phyloP scores from a whole-genome alignment of 2,329 filamentous ascomycete genomes.

The Zarea fungicola region DNA sequence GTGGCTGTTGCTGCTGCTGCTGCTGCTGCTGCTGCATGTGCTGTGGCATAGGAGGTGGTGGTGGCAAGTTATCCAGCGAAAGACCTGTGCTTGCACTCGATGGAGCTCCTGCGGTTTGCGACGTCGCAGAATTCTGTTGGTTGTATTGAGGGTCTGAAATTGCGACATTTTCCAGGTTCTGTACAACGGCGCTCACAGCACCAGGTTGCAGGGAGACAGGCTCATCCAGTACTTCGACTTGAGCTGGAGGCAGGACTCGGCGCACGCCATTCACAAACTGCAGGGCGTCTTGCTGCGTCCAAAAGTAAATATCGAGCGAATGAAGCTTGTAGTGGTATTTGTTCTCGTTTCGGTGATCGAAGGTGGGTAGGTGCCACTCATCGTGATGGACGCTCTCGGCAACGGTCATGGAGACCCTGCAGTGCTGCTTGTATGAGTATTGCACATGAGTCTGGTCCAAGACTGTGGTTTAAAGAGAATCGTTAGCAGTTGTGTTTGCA shows the following conservation, averaged over 20 bases:
- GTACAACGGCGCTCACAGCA: conserved; percentile 64
- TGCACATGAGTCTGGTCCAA: conserved; percentile 59
- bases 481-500: not conserved
- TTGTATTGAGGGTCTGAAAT: conserved; percentile 54
- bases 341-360: conserved; percentile 66
- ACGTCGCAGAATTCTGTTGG: conserved; percentile 18
- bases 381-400: conserved; percentile 48
- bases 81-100: conserved; percentile 12
- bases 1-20: conserved; percentile 19
- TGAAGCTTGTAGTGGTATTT: conserved; percentile 77
- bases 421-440: conserved; percentile 71
- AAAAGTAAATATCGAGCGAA: conserved; percentile 73
- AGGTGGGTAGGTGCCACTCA: conserved; percentile 72
- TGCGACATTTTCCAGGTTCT: conserved; percentile 66
- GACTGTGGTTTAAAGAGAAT: conserved; percentile 29
- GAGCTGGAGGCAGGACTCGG: conserved; percentile 55
- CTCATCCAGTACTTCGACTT: conserved; percentile 61
- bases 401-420: conserved; percentile 62
- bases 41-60: conserved; percentile 27
- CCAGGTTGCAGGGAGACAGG: conserved; percentile 42
- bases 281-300: conserved; percentile 66
- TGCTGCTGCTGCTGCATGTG: conserved; percentile 21
- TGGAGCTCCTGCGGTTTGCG: conserved; percentile 17
- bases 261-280: conserved; percentile 65
- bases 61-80: conserved; percentile 17